A percentile compares a stretch with the other conserved stretches of the same genome.
These are phyloP conservation scores for Postia placenta DNA, from an alignment of 768 basidiomycete genomes.

Conservation along the genomic window DNA sequence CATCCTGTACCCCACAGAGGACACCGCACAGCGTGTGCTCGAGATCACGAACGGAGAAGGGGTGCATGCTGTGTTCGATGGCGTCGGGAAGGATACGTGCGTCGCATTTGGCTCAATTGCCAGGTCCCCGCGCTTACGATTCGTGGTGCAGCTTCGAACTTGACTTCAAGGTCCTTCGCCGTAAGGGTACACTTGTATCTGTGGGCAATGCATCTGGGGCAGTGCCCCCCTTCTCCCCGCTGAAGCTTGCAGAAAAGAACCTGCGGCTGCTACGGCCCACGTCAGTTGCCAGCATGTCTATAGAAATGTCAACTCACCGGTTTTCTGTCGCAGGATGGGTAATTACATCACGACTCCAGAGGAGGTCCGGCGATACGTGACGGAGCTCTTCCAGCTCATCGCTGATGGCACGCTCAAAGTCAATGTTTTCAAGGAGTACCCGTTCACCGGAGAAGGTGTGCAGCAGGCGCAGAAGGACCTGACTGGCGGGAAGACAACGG, in stretches of 20 bases:
- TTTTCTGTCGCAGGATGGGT: slow-evolving; percentile 39
- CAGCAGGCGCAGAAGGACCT: slow-evolving; percentile 75
- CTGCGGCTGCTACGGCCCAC: slow-evolving; percentile 71
- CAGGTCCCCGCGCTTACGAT: background rate
- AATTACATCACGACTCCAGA: slow-evolving; percentile 73
- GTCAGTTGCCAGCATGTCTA: slow-evolving; percentile 28
- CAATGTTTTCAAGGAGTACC: slow-evolving; percentile 70
- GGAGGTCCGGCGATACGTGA: slow-evolving; percentile 63
- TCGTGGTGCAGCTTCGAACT: slow-evolving; percentile 52
- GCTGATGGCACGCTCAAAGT: slow-evolving; percentile 56
- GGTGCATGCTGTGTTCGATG: slow-evolving; percentile 84
- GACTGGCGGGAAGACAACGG: slow-evolving; percentile 64
- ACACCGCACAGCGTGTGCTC: slow-evolving; percentile 65
- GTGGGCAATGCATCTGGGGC: slow-evolving; percentile 91
- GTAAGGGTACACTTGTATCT: slow-evolving; percentile 87
- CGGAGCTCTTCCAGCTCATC: slow-evolving; percentile 57
- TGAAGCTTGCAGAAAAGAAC: slow-evolving; percentile 78
- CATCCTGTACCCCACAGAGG: slow-evolving; percentile 68
- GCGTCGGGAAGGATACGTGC: slow-evolving; percentile 91
- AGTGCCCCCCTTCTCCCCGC: slow-evolving; percentile 67
- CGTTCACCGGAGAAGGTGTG: slow-evolving; percentile 77
- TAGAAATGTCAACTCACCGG: slow-evolving; percentile 19
- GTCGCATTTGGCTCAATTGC: slow-evolving; percentile 22
- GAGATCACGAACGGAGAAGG: slow-evolving; percentile 75
- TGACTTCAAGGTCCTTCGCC: slow-evolving; percentile 72